These are phyloP conservation scores for Iberis pinnata DNA, from an alignment of 345 rosid genomes.

Conservation along the genomic window DNA sequence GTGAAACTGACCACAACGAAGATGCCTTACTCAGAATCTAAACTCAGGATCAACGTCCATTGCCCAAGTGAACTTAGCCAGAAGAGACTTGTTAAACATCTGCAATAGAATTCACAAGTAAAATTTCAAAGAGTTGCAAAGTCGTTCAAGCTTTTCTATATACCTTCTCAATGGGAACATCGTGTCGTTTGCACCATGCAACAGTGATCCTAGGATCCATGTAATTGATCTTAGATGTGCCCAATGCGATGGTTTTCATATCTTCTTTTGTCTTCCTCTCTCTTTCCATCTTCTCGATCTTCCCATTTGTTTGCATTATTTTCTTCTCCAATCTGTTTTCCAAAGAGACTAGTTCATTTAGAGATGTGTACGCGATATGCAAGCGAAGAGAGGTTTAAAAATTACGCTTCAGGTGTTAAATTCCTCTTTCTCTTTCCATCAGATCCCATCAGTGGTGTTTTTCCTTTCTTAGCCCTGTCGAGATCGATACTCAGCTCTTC, in stretches of 20 bases:
- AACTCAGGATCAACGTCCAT: conserved; percentile 95
- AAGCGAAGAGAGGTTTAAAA: not conserved
- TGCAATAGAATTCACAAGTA: conserved; percentile 21
- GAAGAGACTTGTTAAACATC: conserved; percentile 84
- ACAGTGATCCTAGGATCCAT: conserved; percentile 95
- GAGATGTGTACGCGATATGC: not conserved
- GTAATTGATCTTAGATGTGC: conserved; percentile 89
- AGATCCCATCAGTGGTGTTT: conserved; percentile 61
- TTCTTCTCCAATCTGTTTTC: conserved; percentile 60
- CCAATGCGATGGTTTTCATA: conserved; percentile 76
- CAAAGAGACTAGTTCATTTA: not conserved
- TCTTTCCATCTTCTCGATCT: conserved; percentile 65
- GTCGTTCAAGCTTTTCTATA: conserved; percentile 2
- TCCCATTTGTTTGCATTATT: conserved; percentile 47
- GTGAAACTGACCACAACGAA: conserved; percentile 22
- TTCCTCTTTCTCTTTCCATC: conserved; percentile 83
- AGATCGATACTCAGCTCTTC: conserved; percentile 26
- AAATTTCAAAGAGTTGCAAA: not conserved
- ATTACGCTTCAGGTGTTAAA: conserved; percentile 68
- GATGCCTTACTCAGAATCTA: conserved; percentile 55
- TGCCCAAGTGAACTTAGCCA: conserved; percentile 82
- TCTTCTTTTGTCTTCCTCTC: conserved; percentile 74
- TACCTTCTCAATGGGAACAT: conserved; percentile 93
- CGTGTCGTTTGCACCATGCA: conserved; percentile 96
- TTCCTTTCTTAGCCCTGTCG: conserved; percentile 75